These are phyloP conservation scores for Apiospora marii DNA, from an alignment of 2,329 filamentous ascomycete genomes.

Conservation along the genomic window DNA sequence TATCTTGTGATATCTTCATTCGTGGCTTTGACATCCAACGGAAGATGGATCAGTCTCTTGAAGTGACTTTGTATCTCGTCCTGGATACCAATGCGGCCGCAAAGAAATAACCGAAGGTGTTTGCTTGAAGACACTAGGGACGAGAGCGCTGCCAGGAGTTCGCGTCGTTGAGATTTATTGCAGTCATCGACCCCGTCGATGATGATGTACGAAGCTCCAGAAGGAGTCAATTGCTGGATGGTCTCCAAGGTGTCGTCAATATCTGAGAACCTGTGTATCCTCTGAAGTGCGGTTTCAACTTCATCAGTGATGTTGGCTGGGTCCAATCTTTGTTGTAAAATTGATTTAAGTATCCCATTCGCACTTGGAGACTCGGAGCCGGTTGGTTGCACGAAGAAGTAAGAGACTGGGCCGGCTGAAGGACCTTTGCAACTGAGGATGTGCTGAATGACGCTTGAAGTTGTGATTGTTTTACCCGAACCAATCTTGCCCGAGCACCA, in stretches of 20 bases:
- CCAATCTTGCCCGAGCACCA: conserved; percentile 9
- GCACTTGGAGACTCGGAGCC: neutral
- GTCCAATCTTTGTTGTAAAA: neutral
- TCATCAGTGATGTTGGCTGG: neutral
- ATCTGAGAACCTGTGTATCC: neutral
- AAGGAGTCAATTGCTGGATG: neutral
- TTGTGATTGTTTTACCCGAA: conserved; percentile 1
- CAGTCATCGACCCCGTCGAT: neutral
- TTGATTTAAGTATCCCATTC: neutral
- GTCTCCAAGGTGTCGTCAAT: neutral
- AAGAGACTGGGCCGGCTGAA: neutral
- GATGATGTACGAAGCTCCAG: neutral
- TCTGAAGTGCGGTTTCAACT: neutral
- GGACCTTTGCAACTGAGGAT: neutral
- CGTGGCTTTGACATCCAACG: neutral
- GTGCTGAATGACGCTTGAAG: neutral
- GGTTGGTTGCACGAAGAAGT: neutral
- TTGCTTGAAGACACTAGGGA: neutral
- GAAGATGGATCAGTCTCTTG: neutral
- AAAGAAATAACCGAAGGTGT: neutral
- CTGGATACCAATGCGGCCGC: neutral
- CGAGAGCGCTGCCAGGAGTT: neutral
- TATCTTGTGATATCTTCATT: neutral
- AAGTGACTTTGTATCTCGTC: neutral
- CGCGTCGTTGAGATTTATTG: neutral